Conservation (phyloP, 2,329 filamentous ascomycete genomes). For the Lachnellula occidentalis region DNA sequence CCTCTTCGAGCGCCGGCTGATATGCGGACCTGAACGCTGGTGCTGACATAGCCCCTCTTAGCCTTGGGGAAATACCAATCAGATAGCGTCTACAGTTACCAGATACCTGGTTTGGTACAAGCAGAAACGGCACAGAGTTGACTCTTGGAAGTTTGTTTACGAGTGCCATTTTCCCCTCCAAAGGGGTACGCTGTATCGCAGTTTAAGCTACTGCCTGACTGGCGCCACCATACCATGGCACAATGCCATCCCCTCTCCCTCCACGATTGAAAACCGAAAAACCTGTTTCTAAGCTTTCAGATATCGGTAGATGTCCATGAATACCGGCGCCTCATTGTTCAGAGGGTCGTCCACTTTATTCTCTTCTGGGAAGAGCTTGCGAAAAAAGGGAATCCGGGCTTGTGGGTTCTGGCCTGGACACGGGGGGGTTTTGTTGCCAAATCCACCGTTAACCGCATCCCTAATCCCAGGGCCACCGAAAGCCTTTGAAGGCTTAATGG, state of each 20-base stretch:
- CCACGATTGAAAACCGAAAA: too few species aligned
- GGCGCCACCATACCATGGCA: too few species aligned
- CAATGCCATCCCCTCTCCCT: too few species aligned
- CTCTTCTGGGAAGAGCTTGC: conserved; percentile 6
- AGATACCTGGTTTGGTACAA: background rate
- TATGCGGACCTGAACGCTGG: background rate
- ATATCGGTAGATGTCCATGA: background rate
- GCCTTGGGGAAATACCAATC: background rate
- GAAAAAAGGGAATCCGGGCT: background rate
- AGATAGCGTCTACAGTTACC: background rate
- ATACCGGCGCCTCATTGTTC: too few species aligned
- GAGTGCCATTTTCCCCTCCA: too few species aligned
- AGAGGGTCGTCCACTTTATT: too few species aligned
- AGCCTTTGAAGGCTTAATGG: background rate
- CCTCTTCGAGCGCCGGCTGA: background rate
- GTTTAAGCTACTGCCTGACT: too few species aligned
- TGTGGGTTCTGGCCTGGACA: background rate
- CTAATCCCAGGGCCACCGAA: background rate
- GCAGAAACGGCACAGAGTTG: too few species aligned
- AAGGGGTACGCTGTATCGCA: too few species aligned
- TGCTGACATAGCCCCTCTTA: background rate
- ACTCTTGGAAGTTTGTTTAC: too few species aligned
- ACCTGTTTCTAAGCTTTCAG: background rate
- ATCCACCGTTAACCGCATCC: background rate
- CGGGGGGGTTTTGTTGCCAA: too few species aligned